Evolutionary conservation across 2,329 filamentous ascomycete species (phyloP).

Genomic region (Aspergillus brasiliensis): DNA sequence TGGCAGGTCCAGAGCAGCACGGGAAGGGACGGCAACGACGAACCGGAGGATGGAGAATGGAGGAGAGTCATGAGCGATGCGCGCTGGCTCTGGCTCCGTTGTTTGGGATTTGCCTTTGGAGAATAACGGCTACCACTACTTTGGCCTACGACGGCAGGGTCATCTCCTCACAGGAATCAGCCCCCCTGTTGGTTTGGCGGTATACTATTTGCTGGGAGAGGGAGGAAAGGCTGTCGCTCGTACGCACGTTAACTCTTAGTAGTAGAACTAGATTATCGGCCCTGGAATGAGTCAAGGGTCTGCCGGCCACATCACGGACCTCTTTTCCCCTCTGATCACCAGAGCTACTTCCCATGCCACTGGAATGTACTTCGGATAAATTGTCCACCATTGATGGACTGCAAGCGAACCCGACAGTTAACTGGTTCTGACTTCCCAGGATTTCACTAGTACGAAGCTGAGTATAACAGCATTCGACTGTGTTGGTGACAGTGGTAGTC

Average conservation of each 20-base stretch:
- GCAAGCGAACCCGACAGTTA: not conserved
- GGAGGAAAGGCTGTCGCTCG: not conserved
- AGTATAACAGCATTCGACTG: not conserved
- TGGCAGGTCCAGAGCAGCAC: conserved; percentile 12
- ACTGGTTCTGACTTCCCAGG: not conserved
- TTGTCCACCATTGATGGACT: not conserved
- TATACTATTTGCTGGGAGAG: not conserved
- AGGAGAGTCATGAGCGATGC: conserved; percentile 1
- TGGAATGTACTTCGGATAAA: not conserved
- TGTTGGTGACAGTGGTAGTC: not conserved
- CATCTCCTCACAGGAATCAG: conserved; percentile 9
- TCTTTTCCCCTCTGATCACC: conserved; percentile 20
- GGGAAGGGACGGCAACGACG: conserved; percentile 17
- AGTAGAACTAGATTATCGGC: not conserved
- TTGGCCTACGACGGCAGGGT: not conserved
- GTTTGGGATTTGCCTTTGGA: not conserved
- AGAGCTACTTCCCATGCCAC: not conserved
- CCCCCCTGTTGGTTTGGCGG: conserved; percentile 2
- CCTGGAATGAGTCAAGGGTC: conserved; percentile 10
- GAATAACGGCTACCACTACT: not conserved
- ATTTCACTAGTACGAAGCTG: too few relatives aligned
- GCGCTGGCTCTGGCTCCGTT: not conserved
- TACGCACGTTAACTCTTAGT: not conserved
- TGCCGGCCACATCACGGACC: conserved; percentile 15
- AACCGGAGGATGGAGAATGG: conserved; percentile 11